phyloP scores from a whole-genome alignment of 2,329 filamentous ascomycete genomes.

The Fusarium camptoceras region DNA sequence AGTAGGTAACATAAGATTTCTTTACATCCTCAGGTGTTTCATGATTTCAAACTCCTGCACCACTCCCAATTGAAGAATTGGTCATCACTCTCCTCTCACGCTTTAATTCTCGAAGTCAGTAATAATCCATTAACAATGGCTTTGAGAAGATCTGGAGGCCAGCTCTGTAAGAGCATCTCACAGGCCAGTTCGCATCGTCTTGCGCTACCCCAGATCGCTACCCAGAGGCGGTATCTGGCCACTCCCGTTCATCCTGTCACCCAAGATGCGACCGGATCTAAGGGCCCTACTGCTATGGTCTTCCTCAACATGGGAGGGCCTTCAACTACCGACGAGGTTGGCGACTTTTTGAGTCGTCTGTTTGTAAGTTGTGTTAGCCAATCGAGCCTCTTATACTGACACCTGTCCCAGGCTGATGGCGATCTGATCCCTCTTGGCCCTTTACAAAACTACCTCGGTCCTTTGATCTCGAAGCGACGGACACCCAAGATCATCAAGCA shows the following conservation, averaged over 20 bases:
- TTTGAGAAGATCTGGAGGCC: slow-evolving; percentile 48
- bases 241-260: slow-evolving; percentile 77
- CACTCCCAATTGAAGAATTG: slow-evolving; percentile 32
- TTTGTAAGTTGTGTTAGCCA: slow-evolving; percentile 74
- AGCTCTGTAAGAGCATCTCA: slow-evolving; percentile 47
- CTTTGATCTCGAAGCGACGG: slow-evolving; percentile 84
- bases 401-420: slow-evolving; percentile 77
- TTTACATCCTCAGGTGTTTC: slow-evolving; percentile 34
- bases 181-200: slow-evolving; percentile 45
- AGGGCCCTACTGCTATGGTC: slow-evolving; percentile 96
- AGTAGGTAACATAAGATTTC: slow-evolving; percentile 36
- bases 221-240: slow-evolving; percentile 51
- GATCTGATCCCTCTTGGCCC: slow-evolving; percentile 96
- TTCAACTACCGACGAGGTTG: slow-evolving; percentile 87
- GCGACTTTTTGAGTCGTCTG: slow-evolving; percentile 87
- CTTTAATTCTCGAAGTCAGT: not conserved
- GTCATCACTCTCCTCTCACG: not conserved
- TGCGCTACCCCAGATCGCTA: slow-evolving; percentile 47
- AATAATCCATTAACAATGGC: slow-evolving; percentile 46
- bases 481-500: slow-evolving; percentile 98
- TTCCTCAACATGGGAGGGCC: slow-evolving; percentile 99
- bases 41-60: slow-evolving; percentile 31
- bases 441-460: slow-evolving; percentile 89
- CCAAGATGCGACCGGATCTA: slow-evolving; percentile 75
- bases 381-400: slow-evolving; percentile 22